These are phyloP conservation scores for Closterium sp. DNA, from an alignment of 139 green algal species.

Conservation along the genomic window DNA sequence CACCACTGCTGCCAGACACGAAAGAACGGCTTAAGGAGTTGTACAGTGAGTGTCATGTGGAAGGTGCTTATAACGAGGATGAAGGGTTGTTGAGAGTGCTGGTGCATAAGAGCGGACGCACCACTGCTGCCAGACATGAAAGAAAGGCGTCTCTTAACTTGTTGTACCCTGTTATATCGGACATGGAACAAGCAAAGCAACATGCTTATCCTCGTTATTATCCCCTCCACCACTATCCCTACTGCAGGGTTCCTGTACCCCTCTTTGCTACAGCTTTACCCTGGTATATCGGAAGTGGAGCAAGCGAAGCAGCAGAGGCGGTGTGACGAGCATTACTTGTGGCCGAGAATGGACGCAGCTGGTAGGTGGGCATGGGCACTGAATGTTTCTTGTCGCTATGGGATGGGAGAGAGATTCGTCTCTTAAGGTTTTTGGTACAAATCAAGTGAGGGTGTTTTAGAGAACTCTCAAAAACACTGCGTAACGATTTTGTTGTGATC, in stretches of 20 bases:
- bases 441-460: too few species aligned
- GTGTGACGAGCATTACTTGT: conserved; percentile 5
- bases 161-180: neutral
- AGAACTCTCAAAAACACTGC: too few species aligned
- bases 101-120: neutral
- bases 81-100: too few species aligned
- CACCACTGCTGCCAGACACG: neutral
- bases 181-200: neutral
- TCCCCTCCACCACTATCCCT: neutral
- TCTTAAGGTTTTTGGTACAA: too few species aligned
- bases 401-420: neutral
- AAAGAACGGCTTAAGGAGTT: too few species aligned
- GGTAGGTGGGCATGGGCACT: neutral
- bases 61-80: too few species aligned
- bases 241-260: neutral
- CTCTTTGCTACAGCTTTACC: neutral
- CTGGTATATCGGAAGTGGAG: conserved; percentile 25
- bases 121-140: neutral
- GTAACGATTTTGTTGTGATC: too few species aligned
- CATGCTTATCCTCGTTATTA: neutral
- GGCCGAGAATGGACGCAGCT: neutral
- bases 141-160: neutral
- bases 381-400: too few species aligned
- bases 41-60: too few species aligned
- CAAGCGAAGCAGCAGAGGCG: neutral